Base-by-base conservation (phyloP, 352 stramenopile species). In the Phytophthora ohioensis region DNA sequence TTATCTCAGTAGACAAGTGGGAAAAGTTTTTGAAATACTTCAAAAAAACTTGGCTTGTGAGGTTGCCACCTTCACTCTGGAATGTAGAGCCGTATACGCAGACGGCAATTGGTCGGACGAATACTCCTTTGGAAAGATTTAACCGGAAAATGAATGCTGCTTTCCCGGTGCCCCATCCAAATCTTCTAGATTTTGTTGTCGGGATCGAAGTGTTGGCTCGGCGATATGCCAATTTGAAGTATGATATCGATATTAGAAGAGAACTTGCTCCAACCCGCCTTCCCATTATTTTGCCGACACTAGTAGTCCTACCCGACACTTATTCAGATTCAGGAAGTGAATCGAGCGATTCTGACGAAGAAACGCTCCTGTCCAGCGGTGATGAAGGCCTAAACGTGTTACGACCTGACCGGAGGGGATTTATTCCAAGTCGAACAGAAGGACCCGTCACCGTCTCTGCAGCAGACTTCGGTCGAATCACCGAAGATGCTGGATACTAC, bases 111-210 rank as follows among this genome's bases (percentile, higher is more conserved):
- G 59, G 36, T 11, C n/a, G 60, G 10, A 71, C 56, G 4, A 74
- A 74, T 38, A 76, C 71, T 51, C 36, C 55, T 0, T 49, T 73
- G 2, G 63, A 76, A 35, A 30, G 59, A 27, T 74, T 74, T 38
- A 76, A 79, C 36, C 53, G 62, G 0, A 51, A 69, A 36, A 36
- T 79, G 45, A 76, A 76, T 13, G 32, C 54, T 7, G 59, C 32
- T 0, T 71, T 71, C 31, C 17, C 17, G 1, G 61, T 31, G 0
- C 45, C 64, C 0, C 65, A 78, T 30, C 48, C 71, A 1, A 67
- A 54, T 12, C 30, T 70, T n/a, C 11, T 52, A 5, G 34, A 39
- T 10, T 69, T 78, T 17, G 66, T 75, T 1, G 32, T 45, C 12
- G 62, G 51, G 1, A 69, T 72, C 21, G 66, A 78, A 39, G 47